Percentiles rank a stretch among this genome's conserved stretches.
Conservation (phyloP, 1,139 yeast species). For the Suhomyces chickasaworum region DNA sequence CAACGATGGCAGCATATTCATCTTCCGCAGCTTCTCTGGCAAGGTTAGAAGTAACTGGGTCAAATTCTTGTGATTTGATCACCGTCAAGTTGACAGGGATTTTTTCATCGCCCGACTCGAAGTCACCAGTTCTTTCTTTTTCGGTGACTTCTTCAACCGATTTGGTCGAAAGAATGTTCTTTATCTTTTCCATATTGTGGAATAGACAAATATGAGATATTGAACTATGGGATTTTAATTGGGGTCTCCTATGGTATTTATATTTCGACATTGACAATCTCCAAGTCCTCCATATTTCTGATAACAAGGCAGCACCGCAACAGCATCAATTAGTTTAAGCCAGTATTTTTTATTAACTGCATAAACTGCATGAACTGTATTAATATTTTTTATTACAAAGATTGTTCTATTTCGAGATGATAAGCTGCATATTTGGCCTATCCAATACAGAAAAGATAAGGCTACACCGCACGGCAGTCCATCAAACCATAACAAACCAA, state of each 20-base stretch:
- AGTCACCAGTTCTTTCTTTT: conserved; percentile 20
- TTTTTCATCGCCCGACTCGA: conserved; percentile 25
- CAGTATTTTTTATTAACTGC: neutral
- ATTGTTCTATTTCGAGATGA: neutral
- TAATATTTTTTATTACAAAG: neutral
- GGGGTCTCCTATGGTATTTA: neutral
- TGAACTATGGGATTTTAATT: neutral
- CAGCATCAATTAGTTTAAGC: neutral
- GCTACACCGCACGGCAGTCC: neutral
- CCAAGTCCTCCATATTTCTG: neutral
- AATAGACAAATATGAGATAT: neutral
- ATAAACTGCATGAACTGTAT: neutral
- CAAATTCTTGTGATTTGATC: conserved; percentile 38
- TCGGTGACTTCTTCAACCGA: conserved; percentile 12
- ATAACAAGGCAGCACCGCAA: neutral
- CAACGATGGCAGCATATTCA: conserved; percentile 45
- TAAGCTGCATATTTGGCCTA: neutral
- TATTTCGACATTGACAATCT: neutral
- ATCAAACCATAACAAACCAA: neutral
- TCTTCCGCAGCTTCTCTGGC: conserved; percentile 29
- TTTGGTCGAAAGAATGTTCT: conserved; percentile 14
- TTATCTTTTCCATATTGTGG: conserved; percentile 25
- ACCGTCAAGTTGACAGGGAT: conserved; percentile 22
- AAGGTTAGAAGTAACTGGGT: conserved; percentile 34
- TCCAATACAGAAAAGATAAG: neutral